Evolutionary conservation across 768 basidiomycete species (phyloP).

Genomic region (Naganishia vaughanmartiniae): DNA sequence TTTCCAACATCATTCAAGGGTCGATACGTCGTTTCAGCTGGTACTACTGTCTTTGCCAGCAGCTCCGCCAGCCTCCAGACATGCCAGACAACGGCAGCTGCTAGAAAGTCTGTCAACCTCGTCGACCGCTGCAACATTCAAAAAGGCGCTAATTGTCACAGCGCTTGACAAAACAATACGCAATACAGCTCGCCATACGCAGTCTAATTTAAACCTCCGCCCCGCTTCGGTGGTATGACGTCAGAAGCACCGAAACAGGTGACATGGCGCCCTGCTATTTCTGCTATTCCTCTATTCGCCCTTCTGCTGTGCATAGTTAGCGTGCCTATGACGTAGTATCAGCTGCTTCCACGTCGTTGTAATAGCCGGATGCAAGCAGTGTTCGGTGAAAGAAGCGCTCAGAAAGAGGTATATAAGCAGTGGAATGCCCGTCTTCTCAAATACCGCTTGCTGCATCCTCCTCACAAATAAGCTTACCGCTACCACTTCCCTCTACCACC

Average conservation of each 20-base stretch:
- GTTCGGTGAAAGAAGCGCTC: too few relatives aligned
- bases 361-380: slow-evolving; percentile 7
- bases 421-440: neutral
- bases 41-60: too few relatives aligned
- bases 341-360: slow-evolving; percentile 13
- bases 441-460: neutral
- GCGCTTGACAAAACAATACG: neutral
- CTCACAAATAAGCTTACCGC: slow-evolving; percentile 3
- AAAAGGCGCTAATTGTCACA: too few relatives aligned
- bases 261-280: neutral
- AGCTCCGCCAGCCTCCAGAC: too few relatives aligned
- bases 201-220: neutral
- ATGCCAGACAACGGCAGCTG: too few relatives aligned
- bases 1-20: too few relatives aligned
- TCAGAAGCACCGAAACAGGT: neutral
- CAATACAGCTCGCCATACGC: neutral
- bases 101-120: neutral
- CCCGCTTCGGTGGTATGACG: neutral
- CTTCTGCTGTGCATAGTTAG: neutral
- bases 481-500: neutral
- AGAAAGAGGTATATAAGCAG: neutral
- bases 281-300: neutral
- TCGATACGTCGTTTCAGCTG: too few relatives aligned
- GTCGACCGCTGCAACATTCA: neutral
- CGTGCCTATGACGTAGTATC: slow-evolving; percentile 11